A percentile compares a stretch with the other conserved stretches of the same genome.
These are phyloP conservation scores for Mortierella alpina DNA, from an alignment of 192 early-diverging fungal species.

Conservation along the genomic window DNA sequence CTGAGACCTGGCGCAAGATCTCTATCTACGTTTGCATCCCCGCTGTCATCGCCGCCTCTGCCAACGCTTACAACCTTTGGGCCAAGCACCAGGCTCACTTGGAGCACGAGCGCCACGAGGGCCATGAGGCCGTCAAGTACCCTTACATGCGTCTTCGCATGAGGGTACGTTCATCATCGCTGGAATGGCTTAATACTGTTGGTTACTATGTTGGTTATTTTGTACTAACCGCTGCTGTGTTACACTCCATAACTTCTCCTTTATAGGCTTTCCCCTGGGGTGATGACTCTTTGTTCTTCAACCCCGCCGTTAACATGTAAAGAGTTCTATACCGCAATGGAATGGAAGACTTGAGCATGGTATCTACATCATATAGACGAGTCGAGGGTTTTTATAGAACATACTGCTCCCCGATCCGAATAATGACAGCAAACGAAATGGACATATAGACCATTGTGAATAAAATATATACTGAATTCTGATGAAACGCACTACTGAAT, in stretches of 20 bases:
- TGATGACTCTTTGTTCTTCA: conserved; percentile 53
- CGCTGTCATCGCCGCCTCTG: conserved; percentile 38
- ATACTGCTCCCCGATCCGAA: not conserved
- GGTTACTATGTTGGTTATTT: not conserved
- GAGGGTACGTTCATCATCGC: conserved; percentile 26
- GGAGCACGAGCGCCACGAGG: conserved; percentile 51
- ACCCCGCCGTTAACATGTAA: conserved; percentile 53
- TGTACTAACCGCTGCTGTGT: not conserved
- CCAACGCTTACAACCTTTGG: conserved; percentile 53
- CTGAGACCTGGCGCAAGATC: conserved; percentile 57
- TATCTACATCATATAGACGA: conserved; percentile 9
- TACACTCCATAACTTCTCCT: not conserved
- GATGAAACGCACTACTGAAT: no score
- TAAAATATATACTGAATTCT: no score
- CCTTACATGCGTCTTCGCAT: conserved; percentile 55
- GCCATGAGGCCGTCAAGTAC: conserved; percentile 50
- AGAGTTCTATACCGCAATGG: not conserved
- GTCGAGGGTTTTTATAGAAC: not conserved
- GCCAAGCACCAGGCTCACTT: conserved; percentile 57
- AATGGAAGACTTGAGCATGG: not conserved
- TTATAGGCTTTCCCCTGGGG: conserved; percentile 55
- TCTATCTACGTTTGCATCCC: conserved; percentile 54
- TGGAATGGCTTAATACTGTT: not conserved
- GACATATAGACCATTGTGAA: conserved; percentile 7
- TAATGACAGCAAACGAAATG: conserved; percentile 4